Base-by-base conservation (phyloP, 2,329 filamentous ascomycete species). In the Epichloe glyceriae region DNA sequence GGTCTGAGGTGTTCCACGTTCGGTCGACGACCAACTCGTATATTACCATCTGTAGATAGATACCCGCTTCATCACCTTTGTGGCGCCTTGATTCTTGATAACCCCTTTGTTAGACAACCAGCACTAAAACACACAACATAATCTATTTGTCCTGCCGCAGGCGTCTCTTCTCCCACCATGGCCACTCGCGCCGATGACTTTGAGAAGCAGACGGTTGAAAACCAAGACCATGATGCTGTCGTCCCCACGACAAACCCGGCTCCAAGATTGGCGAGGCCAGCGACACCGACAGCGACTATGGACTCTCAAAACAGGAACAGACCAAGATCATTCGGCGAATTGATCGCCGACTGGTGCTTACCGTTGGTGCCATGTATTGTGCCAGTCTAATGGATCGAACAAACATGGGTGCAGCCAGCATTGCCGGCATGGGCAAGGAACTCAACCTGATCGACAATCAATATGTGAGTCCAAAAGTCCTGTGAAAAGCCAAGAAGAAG, bases 351-450 rank as follows among this genome's bases (percentile, higher is more conserved):
- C 69, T 86, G 3, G 77, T 85, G 40, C 61, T 75, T 3, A 81
- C 76, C 1, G 76, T 80, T 4, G 82, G 82, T 19, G 61, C 75
- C 56, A 76, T 88, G 68, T 90, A 90, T 65, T 87, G 84, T 62
- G 73, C 87, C 58, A 84, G 78, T 56, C 69, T 91, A 53, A 86
- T 91, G 80, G 87, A 93, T 61, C 74, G 87, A 34, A 88, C 84
- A 2, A 91, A 91, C 64, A 68, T 90, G 62, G 79, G 79, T n/a
- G 73, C 79, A 20, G 86, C 85, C 40, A 79, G 79, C 44, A 83
- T 91, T 62, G 86, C 87, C 19, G 86, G 77, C 49, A 78, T 80
- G 74, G 59, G 61, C 15, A 55, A 54, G 1, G 77, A 80, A 46
- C 64, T 80, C 26, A 45, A 60, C 3, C 63, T 80, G 2, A 61